Evolutionary conservation across 1,284 basidiomycete species (phyloP), one percentile per base, ranked within the genome.

Genomic region (Tranzscheliella williamsii): DNA sequence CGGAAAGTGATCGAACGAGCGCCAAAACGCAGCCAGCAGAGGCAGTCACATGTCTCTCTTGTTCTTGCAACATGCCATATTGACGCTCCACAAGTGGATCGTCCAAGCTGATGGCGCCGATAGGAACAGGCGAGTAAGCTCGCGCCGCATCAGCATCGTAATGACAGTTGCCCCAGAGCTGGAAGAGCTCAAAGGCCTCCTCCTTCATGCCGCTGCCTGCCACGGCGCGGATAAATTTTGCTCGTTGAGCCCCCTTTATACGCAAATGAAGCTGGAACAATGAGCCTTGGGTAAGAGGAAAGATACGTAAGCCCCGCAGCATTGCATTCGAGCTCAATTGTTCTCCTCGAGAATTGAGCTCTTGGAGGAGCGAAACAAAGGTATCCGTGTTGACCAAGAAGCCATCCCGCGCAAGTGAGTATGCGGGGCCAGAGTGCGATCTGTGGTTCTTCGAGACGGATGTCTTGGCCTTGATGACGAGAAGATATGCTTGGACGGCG

Each of bases 31-130:
- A 41, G 4, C 24, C n/a, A 6, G 39, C 18, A 7, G 60, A 56
- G 12, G 22, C 38, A 15, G 53, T 32, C 5, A 57, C 40, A 4
- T 42, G 37, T 15, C 24, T 42, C 16, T 40, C 38, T 0, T 24
- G 18, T 21, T 47, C 52, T n/a, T 56, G 52, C 47, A 62, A 41
- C 8, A 55, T 27, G 2, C 50, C 47, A 12, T 50, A 34, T 26
- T 56, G 58, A 21, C 58, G 52, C 39, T 51, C 58, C 30, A 54
- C 38, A 20, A 50, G 36, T 4, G 51, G 51, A 36, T 61, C 57
- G 3, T 15, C 41, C 9, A 9, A n/a, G n/a, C 9, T 9, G 9
- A n/a, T 29, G 26, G 9, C 26, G 33, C 33, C 33, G 5, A 6
- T 4, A 15, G 21, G 21, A 26, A 12, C 7, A 38, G 36, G 21